A percentile compares a stretch with the other conserved stretches of the same genome.
phyloP scores from a whole-genome alignment of 768 basidiomycete species.

The Chalciporus pseudorubinellus region DNA sequence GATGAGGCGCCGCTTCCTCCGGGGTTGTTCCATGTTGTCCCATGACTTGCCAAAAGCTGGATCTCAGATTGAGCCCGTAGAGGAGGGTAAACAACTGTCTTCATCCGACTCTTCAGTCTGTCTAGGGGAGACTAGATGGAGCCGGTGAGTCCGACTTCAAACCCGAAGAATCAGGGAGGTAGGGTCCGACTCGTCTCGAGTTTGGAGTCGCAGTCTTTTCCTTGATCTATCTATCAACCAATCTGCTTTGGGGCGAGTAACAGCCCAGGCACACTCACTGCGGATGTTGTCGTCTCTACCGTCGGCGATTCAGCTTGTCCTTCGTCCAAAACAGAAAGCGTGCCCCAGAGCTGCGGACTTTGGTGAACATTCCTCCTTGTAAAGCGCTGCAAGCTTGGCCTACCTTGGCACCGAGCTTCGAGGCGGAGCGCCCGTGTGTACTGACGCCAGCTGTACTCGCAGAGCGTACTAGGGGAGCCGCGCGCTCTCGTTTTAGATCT shows the following conservation, averaged over 20 bases:
- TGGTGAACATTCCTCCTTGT: not conserved
- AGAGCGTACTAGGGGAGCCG: constrained; percentile 13
- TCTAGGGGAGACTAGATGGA: too few relatives aligned
- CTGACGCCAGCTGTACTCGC: not conserved
- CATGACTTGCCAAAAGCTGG: not conserved
- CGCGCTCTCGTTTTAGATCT: constrained; percentile 24
- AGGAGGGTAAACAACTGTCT: too few relatives aligned
- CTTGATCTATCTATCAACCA: constrained; percentile 11
- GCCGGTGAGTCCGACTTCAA: constrained; percentile 9
- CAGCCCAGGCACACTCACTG: not conserved
- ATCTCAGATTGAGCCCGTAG: not conserved
- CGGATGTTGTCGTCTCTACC: not conserved
- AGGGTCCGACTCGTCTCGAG: too few relatives aligned
- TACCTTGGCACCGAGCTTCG: constrained; percentile 10
- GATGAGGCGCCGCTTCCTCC: not conserved
- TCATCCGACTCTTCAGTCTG: too few relatives aligned
- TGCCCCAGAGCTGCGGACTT: constrained; percentile 3
- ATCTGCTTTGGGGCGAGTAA: not conserved
- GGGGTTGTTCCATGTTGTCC: not conserved
- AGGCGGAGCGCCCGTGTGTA: not conserved
- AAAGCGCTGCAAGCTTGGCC: not conserved
- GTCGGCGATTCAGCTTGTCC: not conserved
- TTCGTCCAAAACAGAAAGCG: constrained; percentile 6
- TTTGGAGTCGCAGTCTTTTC: constrained; percentile 1
- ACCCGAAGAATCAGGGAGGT: constrained; percentile 5